Percentiles rank a stretch among this genome's conserved stretches.
phyloP scores from a whole-genome alignment of 1,139 yeast species.

The Yamadazyma atlantica region DNA sequence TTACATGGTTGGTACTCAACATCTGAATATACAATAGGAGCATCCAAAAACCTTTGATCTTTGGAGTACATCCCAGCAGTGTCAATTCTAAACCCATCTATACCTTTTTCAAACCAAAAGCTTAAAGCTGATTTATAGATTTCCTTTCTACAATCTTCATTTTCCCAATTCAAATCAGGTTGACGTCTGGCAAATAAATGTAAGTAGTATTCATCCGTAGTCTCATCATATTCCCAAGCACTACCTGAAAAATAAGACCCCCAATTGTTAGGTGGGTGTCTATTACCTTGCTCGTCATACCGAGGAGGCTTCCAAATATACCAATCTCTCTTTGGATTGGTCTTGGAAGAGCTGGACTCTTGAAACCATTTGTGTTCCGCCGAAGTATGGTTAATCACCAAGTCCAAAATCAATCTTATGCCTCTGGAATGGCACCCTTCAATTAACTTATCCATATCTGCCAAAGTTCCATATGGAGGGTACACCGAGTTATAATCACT shows the following conservation, averaged over 20 bases:
- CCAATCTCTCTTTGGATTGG: slow-evolving; percentile 62
- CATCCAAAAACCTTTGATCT: slow-evolving; percentile 48
- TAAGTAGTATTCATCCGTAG: slow-evolving; percentile 54
- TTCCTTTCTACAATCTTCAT: slow-evolving; percentile 49
- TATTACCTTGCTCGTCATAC: slow-evolving; percentile 40
- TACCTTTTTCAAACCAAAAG: slow-evolving; percentile 58
- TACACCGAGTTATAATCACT: slow-evolving; percentile 53
- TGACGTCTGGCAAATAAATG: slow-evolving; percentile 53
- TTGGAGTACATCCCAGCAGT: slow-evolving; percentile 57
- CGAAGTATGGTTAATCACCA: slow-evolving; percentile 62
- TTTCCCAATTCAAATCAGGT: slow-evolving; percentile 66
- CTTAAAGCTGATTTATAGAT: slow-evolving; percentile 50
- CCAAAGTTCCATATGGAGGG: slow-evolving; percentile 53
- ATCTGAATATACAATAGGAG: slow-evolving; percentile 47
- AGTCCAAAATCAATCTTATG: slow-evolving; percentile 53
- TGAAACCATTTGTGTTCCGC: slow-evolving; percentile 57
- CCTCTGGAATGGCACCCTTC: slow-evolving; percentile 49
- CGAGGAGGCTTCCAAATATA: slow-evolving; percentile 56
- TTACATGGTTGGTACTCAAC: slow-evolving; percentile 42
- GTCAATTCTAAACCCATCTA: slow-evolving; percentile 62
- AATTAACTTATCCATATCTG: slow-evolving; percentile 50
- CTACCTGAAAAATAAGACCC: slow-evolving; percentile 52
- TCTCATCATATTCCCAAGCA: slow-evolving; percentile 59
- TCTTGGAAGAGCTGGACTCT: slow-evolving; percentile 52
- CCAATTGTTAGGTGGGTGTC: slow-evolving; percentile 63